Base-by-base conservation (phyloP, 2,329 filamentous ascomycete genomes). In the Aureobasidium zeae region DNA sequence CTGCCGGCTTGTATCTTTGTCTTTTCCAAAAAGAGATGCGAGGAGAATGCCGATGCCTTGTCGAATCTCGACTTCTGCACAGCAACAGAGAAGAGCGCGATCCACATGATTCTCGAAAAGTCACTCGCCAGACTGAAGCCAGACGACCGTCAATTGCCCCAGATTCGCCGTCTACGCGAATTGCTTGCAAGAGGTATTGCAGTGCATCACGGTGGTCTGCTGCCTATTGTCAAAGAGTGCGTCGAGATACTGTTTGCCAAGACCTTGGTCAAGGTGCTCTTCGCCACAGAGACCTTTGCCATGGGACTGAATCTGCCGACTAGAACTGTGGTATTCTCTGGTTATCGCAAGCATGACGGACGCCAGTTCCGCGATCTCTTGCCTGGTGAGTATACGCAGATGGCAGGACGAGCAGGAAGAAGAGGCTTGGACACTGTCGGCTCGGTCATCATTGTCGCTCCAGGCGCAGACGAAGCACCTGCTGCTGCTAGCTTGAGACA, bases 261-360 rank as follows among this genome's bases (percentile, higher is more conserved):
- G 63, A 93, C 88, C 1, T 68, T 98, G 44, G 91, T 98, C 47
- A 98, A 98, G 64, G 84, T 98, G 3, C 74, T 98, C 2, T 98
- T 98, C 57, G 91, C 91, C 0, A 98, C 91, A 0, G 91, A 98
- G 62, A 98, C 91, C 0, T 98, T 98, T 62, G 91, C 91, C 25
- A 98, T 98, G 88, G 91, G 91, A 20, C 72, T 98, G 22, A 98
- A 98, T 58, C 67, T 98, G 45, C 91, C 91, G 0, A 98, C 91
- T 1, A 77, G 91, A 52, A 98, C 91, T 1, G 91, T 98, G 0
- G 89, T 96, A 2, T 98, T 98, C 63, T 96, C 91, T 9, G 91
- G 91, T 8, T 94, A 91, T 63, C 79, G 91, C 39, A 98, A 98
- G 61, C 89, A 95, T 52, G 91, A 98, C 57, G 91, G 91, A 5